Evolutionary conservation across 306 rosid species (phyloP).

Genomic region (Pyrus pyrifolia): DNA sequence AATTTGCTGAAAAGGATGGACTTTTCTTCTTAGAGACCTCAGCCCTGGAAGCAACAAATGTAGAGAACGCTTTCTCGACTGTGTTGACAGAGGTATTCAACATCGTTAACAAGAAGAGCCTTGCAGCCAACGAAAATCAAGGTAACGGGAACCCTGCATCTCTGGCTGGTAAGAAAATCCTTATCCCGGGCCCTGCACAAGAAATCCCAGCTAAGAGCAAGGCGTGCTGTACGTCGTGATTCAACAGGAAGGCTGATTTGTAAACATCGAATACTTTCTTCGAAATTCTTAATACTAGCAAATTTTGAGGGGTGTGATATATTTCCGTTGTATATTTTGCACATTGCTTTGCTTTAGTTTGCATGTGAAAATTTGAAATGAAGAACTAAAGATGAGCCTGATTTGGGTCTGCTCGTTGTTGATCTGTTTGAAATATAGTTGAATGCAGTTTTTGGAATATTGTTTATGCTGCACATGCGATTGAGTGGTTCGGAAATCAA

Average conservation of each 20-base stretch:
- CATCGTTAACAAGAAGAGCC: conserved; percentile 65
- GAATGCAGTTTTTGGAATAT: too few relatives aligned
- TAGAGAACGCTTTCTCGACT: conserved; percentile 77
- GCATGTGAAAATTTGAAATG: conserved; percentile 9
- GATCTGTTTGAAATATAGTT: neutral
- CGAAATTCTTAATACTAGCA: conserved; percentile 31
- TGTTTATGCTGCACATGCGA: too few relatives aligned
- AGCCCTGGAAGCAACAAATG: conserved; percentile 80
- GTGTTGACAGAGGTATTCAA: conserved; percentile 86
- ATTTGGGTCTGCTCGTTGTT: neutral
- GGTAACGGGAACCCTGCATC: conserved; percentile 64
- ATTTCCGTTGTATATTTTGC: conserved; percentile 42
- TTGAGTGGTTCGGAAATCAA: too few relatives aligned
- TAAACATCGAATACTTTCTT: conserved; percentile 20
- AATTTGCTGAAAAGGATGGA: conserved; percentile 92
- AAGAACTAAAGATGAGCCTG: conserved; percentile 19
- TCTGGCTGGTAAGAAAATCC: conserved; percentile 69
- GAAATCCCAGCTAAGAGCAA: conserved; percentile 65
- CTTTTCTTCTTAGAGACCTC: conserved; percentile 91
- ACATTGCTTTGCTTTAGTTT: conserved; percentile 30
- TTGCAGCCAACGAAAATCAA: conserved; percentile 59
- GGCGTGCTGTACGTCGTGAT: conserved; percentile 61
- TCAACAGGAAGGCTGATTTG: conserved; percentile 6
- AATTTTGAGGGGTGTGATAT: conserved; percentile 46
- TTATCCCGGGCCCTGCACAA: conserved; percentile 80